A percentile compares a stretch with the other conserved stretches of the same genome.
phyloP scores from a whole-genome alignment of 2,329 filamentous ascomycete species.

The Acrodontium crateriforme region DNA sequence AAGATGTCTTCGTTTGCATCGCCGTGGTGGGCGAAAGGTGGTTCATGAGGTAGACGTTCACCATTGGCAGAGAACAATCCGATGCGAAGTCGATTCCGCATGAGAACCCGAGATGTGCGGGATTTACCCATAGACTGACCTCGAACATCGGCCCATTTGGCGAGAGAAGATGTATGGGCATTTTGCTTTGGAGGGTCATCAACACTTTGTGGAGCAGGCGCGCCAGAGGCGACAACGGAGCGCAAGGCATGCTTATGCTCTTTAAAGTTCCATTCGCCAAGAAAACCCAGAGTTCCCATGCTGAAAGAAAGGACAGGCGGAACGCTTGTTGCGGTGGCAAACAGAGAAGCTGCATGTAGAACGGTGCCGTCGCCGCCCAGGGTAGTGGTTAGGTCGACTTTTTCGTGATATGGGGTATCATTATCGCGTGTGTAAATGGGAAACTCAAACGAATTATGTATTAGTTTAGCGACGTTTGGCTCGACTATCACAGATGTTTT shows the following conservation, averaged over 20 bases:
- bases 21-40: conserved; percentile 18
- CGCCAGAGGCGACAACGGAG: conserved; percentile 78
- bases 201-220: conserved; percentile 18
- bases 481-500: conserved; percentile 74
- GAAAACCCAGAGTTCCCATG: conserved; percentile 89
- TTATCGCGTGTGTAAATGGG: conserved; percentile 47
- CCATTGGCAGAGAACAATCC: conserved; percentile 65
- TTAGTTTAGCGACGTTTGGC: conserved; percentile 52
- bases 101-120: conserved; percentile 64
- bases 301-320: conserved; percentile 90
- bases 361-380: conserved; percentile 91
- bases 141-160: conserved; percentile 57
- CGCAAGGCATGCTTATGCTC: conserved; percentile 88
- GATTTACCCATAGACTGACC: conserved; percentile 70
- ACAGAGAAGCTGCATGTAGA: conserved; percentile 70
- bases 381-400: conserved; percentile 79
- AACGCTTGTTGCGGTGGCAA: conserved; percentile 66
- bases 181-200: conserved; percentile 6
- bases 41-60: conserved; percentile 27
- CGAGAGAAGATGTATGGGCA: conserved; percentile 11
- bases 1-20: conserved; percentile 35
- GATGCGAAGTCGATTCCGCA: conserved; percentile 76
- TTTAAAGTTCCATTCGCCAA: conserved; percentile 91
- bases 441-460: conserved; percentile 58
- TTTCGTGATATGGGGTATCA: conserved; percentile 48